Percentiles rank a stretch among this genome's conserved stretches.
phyloP scores from a whole-genome alignment of 2,329 filamentous ascomycete genomes.

The Diplodia mutila region DNA sequence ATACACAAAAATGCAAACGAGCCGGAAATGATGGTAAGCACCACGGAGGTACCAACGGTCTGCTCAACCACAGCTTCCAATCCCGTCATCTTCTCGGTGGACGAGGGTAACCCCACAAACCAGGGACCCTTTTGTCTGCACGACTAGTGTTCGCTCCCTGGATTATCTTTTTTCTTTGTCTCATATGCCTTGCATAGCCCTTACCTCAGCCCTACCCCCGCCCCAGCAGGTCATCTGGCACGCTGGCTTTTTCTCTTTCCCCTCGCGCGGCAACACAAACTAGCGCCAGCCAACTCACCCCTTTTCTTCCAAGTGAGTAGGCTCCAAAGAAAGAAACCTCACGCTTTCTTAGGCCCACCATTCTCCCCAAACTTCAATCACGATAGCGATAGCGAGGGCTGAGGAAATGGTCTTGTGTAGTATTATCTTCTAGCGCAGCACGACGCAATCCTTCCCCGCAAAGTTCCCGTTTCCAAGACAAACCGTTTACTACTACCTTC shows the following conservation, averaged over 20 bases:
- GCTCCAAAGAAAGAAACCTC: background rate
- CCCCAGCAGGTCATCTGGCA: constrained; percentile 15
- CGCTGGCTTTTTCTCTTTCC: background rate
- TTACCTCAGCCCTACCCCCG: constrained; percentile 20
- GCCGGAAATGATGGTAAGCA: background rate
- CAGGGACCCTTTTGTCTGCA: background rate
- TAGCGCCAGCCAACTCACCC: background rate
- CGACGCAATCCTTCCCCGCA: background rate
- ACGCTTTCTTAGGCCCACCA: background rate
- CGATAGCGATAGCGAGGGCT: constrained; percentile 11
- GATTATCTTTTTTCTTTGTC: constrained; percentile 4
- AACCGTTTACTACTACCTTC: too few species aligned
- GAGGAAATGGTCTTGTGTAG: background rate
- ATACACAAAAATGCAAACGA: background rate
- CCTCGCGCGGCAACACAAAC: background rate
- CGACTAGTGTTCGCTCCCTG: background rate
- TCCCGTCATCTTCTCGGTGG: background rate
- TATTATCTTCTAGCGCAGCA: background rate
- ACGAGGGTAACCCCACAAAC: constrained; percentile 1
- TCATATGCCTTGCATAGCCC: constrained; percentile 20
- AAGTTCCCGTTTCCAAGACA: background rate
- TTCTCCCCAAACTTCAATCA: background rate
- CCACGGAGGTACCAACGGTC: background rate
- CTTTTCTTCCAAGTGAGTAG: background rate
- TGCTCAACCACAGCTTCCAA: background rate